phyloP scores from a whole-genome alignment of 2,329 filamentous ascomycete species.

The Elsinoe fawcettii region DNA sequence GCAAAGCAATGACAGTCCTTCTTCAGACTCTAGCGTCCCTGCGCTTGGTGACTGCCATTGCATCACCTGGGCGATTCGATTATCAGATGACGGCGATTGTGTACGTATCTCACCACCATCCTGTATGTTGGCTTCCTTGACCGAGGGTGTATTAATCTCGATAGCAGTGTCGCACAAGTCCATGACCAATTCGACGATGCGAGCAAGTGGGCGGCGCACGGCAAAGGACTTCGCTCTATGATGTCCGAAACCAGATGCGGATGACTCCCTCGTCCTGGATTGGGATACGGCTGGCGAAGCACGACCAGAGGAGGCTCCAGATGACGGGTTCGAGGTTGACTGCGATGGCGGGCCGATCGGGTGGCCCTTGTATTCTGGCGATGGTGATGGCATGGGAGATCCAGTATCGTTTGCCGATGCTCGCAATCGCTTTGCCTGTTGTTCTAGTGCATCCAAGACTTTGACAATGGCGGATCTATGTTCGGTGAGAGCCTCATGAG shows the following conservation, averaged over 20 bases:
- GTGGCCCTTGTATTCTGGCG: conserved; percentile 78
- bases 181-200: conserved; percentile 89
- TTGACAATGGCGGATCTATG: conserved; percentile 92
- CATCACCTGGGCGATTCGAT: conserved; percentile 83
- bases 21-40: conserved; percentile 86
- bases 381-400: conserved; percentile 25
- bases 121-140: conserved; percentile 71
- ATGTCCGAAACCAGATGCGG: conserved; percentile 63
- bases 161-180: conserved; percentile 93
- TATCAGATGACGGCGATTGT: conserved; percentile 92
- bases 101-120: conserved; percentile 72
- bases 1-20: conserved; percentile 79
- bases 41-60: conserved; percentile 95
- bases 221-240: conserved; percentile 80
- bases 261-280: conserved; percentile 60
- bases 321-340: conserved; percentile 55
- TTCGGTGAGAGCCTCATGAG: conserved; percentile 84
- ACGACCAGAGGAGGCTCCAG: conserved; percentile 62
- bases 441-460: conserved; percentile 85
- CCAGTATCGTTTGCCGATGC: conserved; percentile 45
- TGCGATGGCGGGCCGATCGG: conserved; percentile 71
- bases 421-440: conserved; percentile 57
- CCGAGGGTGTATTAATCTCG: conserved; percentile 86
- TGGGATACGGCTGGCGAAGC: conserved; percentile 60
- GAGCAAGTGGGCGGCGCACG: conserved; percentile 75